Conservation (phyloP, 768 basidiomycete species). For the Rossbeevera mucosa region DNA sequence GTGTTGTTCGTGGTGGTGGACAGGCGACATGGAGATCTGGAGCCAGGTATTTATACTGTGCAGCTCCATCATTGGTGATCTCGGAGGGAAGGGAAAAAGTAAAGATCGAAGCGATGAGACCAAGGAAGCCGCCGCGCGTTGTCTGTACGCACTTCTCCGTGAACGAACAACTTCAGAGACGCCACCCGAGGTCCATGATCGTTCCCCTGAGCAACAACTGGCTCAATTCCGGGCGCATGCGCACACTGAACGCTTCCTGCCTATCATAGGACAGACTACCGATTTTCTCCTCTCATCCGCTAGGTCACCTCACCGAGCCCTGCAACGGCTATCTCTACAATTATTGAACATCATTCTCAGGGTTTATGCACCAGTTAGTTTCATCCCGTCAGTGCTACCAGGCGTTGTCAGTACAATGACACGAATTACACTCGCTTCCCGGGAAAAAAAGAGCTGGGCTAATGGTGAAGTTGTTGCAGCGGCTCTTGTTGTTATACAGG, state of each 20-base stretch:
- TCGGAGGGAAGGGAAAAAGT: slow-evolving; percentile 64
- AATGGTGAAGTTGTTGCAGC: slow-evolving; percentile 62
- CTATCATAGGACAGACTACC: slow-evolving; percentile 80
- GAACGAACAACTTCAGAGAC: slow-evolving; percentile 42
- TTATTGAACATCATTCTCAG: slow-evolving; percentile 50
- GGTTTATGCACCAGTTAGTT: slow-evolving; percentile 46
- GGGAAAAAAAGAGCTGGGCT: slow-evolving; percentile 59
- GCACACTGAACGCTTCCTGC: slow-evolving; percentile 50
- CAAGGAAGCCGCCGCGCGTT: slow-evolving; percentile 65
- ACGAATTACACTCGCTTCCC: slow-evolving; percentile 58
- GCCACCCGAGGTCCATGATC: slow-evolving; percentile 24
- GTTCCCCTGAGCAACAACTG: slow-evolving; percentile 28
- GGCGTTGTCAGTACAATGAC: slow-evolving; percentile 77
- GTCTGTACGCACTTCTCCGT: slow-evolving; percentile 61
- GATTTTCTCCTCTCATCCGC: slow-evolving; percentile 63
- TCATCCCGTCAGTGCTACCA: slow-evolving; percentile 70
- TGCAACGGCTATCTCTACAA: slow-evolving; percentile 63
- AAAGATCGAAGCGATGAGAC: slow-evolving; percentile 78
- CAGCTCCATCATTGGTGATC: slow-evolving; percentile 57
- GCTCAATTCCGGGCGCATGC: slow-evolving; percentile 39
- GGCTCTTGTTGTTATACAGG: slow-evolving; percentile 54
- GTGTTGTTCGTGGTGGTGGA: slow-evolving; percentile 82
- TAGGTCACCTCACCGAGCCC: slow-evolving; percentile 49
- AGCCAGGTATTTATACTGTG: slow-evolving; percentile 81
- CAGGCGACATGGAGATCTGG: slow-evolving; percentile 68